These are phyloP conservation scores for Entonaema liquescens DNA, from an alignment of 495 filamentous ascomycete species.

Conservation along the genomic window DNA sequence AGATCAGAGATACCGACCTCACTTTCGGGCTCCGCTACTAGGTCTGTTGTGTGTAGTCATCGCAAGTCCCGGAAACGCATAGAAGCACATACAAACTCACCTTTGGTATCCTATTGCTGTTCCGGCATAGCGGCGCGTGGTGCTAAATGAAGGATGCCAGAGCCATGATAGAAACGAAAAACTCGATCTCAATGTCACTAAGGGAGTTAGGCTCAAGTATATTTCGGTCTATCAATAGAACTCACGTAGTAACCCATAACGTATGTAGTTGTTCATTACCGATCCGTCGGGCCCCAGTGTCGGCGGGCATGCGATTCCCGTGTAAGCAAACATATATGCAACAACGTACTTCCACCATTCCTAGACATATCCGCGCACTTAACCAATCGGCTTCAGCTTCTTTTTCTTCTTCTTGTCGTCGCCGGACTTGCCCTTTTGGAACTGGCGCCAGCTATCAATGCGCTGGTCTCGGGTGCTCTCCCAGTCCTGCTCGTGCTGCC, in stretches of 20 bases:
- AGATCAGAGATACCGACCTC: neutral
- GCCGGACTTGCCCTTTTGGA: constrained; percentile 72
- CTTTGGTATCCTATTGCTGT: constrained; percentile 6
- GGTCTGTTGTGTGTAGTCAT: constrained; percentile 31
- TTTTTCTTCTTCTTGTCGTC: constrained; percentile 90
- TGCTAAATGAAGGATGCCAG: neutral
- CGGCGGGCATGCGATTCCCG: constrained; percentile 15
- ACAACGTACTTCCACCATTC: neutral
- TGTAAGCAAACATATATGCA: neutral
- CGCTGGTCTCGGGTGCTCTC: constrained; percentile 89
- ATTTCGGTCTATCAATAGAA: constrained; percentile 47
- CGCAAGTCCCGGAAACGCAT: constrained; percentile 10
- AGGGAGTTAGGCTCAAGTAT: constrained; percentile 48
- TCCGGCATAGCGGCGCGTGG: neutral
- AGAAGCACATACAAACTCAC: constrained; percentile 29
- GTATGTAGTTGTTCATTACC: constrained; percentile 10
- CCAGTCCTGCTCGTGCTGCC: constrained; percentile 93
- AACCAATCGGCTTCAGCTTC: constrained; percentile 73
- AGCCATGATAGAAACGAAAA: constrained; percentile 8
- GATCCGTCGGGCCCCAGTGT: neutral
- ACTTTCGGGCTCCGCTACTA: constrained; percentile 3
- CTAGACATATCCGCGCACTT: constrained; percentile 19
- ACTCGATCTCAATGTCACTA: constrained; percentile 40
- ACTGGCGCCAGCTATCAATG: constrained; percentile 94
- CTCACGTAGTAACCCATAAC: constrained; percentile 42